Conservation (phyloP, 148 eudicot genomes). For the Dysphania ambrosioides region DNA sequence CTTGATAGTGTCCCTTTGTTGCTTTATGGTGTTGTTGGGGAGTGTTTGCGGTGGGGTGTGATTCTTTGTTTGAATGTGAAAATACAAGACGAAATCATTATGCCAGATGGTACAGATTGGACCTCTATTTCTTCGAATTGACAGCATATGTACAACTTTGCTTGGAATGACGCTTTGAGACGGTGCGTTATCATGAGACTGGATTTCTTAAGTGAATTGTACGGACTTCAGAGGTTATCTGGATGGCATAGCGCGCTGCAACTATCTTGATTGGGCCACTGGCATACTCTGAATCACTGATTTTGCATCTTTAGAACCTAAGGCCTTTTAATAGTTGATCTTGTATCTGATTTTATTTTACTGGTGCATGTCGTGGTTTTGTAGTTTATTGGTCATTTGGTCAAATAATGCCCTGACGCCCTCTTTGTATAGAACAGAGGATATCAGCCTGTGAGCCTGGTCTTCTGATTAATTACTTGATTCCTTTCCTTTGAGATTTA, state of each 20-base stretch:
- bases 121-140: not conserved
- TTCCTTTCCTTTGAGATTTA: too few species aligned
- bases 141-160: not conserved
- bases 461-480: too few species aligned
- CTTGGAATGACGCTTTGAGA: not conserved
- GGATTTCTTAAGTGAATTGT: not conserved
- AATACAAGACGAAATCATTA: not conserved
- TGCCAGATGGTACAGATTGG: not conserved
- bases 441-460: too few species aligned
- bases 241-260: not conserved
- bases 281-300: not conserved
- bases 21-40: not conserved
- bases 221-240: too few species aligned
- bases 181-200: not conserved
- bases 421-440: too few species aligned
- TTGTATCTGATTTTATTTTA: not conserved
- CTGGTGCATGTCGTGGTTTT: not conserved
- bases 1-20: not conserved
- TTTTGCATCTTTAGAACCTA: not conserved
- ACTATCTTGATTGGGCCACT: not conserved
- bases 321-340: not conserved
- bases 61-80: not conserved
- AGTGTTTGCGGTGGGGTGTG: not conserved
- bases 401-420: too few species aligned
- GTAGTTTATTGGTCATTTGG: not conserved